Percentiles rank a stretch among this genome's conserved stretches.
Evolutionary conservation across 108 stramenopile species (phyloP).

Genomic region (Pinguiococcus pyrenoidosus): DNA sequence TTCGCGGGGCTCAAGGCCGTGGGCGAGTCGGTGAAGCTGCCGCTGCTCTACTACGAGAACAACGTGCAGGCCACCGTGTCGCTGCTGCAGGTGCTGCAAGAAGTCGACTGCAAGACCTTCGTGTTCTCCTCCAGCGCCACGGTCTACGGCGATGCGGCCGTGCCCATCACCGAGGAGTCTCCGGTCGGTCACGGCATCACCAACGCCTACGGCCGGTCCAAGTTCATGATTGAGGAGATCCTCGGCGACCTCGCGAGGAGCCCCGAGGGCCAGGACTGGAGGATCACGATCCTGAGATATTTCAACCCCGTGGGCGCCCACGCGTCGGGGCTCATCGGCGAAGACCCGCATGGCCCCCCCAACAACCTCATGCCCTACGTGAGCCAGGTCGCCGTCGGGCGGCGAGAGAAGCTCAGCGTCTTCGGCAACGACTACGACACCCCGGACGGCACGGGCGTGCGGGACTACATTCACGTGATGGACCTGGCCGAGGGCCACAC

Average conservation of each 20-base stretch:
- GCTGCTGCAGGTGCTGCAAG: slow-evolving; percentile 64
- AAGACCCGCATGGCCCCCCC: slow-evolving; percentile 80
- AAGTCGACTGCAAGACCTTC: slow-evolving; percentile 56
- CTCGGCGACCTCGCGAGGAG: slow-evolving; percentile 68
- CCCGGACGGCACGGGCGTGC: slow-evolving; percentile 78
- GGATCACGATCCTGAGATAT: slow-evolving; percentile 60
- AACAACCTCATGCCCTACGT: slow-evolving; percentile 95
- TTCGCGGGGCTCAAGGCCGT: slow-evolving; percentile 50
- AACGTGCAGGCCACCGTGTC: slow-evolving; percentile 74
- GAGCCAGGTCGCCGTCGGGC: slow-evolving; percentile 78
- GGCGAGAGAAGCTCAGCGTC: slow-evolving; percentile 65
- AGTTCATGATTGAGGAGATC: slow-evolving; percentile 97
- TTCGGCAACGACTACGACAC: slow-evolving; percentile 79
- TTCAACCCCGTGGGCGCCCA: slow-evolving; percentile 94
- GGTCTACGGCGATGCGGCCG: slow-evolving; percentile 72
- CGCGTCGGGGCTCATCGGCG: slow-evolving; percentile 71
- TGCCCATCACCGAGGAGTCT: slow-evolving; percentile 68
- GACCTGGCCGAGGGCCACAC: slow-evolving; percentile 54
- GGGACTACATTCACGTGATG: slow-evolving; percentile 92
- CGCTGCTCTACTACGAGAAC: slow-evolving; percentile 74
- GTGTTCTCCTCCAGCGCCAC: slow-evolving; percentile 84
- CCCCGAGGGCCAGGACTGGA: slow-evolving; percentile 12
- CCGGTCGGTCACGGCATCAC: slow-evolving; percentile 70
- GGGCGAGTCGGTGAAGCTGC: slow-evolving; percentile 70
- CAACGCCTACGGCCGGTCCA: slow-evolving; percentile 96